These are phyloP conservation scores for Clathrospora elynae DNA, from an alignment of 2,329 filamentous ascomycete species.

Conservation along the genomic window DNA sequence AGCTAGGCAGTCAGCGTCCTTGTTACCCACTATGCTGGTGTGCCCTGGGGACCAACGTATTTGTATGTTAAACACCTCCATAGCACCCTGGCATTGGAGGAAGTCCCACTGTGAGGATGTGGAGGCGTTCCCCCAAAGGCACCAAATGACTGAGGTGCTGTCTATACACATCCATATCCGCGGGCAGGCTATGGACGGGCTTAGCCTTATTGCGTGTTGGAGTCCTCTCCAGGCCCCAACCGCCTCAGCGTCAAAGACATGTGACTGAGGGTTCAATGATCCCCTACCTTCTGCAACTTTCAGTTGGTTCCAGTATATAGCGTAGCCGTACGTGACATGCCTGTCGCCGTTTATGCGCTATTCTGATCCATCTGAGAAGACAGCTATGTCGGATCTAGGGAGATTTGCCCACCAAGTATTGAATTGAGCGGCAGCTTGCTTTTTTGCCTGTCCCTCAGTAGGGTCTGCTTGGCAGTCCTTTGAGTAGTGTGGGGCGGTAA, in stretches of 20 bases:
- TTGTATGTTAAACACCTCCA: constrained; percentile 1
- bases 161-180: constrained; percentile 11
- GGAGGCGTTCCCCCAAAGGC: constrained; percentile 5
- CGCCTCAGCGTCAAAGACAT: constrained; percentile 10
- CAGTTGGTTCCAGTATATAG: constrained; percentile 1
- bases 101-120: constrained; percentile 10
- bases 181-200: neutral
- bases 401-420: neutral
- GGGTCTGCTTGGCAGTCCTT: constrained; percentile 1
- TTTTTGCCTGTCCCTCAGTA: neutral
- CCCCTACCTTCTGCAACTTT: neutral
- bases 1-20: neutral
- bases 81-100: constrained; percentile 6
- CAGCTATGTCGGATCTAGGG: constrained; percentile 1
- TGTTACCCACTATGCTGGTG: constrained; percentile 1
- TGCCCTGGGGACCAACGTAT: constrained; percentile 4
- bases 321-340: constrained; percentile 7
- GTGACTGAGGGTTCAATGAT: constrained; percentile 1
- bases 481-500: constrained; percentile 1
- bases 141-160: constrained; percentile 13
- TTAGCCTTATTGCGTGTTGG: neutral
- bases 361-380: constrained; percentile 14
- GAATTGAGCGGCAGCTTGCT: constrained; percentile 1
- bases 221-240: constrained; percentile 6
- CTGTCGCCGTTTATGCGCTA: constrained; percentile 2